phyloP scores from a whole-genome alignment of 2,329 filamentous ascomycete genomes.

The Xylariaceae sp. region DNA sequence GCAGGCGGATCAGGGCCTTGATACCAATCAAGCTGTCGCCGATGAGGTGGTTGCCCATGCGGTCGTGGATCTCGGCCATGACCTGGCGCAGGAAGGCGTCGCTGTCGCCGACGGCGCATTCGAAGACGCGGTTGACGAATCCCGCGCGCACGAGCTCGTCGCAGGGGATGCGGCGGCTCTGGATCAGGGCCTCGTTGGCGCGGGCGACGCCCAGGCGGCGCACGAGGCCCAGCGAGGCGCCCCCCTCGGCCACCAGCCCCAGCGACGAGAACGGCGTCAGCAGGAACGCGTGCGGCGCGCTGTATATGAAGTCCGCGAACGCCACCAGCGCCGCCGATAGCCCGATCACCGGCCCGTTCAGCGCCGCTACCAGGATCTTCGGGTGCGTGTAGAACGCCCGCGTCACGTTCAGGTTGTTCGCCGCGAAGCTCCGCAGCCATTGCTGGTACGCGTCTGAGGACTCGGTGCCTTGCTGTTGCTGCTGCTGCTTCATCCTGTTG shows the following conservation, averaged over 20 bases:
- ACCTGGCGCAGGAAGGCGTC: conserved; percentile 73
- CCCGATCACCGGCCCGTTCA: conserved; percentile 91
- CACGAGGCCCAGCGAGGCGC: conserved; percentile 76
- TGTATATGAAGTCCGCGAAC: conserved; percentile 92
- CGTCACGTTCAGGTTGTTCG: conserved; percentile 87
- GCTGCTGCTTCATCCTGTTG: conserved; percentile 37
- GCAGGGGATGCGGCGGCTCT: conserved; percentile 76
- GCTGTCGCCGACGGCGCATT: conserved; percentile 60
- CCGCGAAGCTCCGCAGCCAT: conserved; percentile 72
- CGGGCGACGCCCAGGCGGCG: conserved; percentile 76
- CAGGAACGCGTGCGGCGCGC: conserved; percentile 77
- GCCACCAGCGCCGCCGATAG: conserved; percentile 82
- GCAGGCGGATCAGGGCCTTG: conserved; percentile 78
- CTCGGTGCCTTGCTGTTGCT: too few species aligned
- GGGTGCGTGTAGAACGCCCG: conserved; percentile 91
- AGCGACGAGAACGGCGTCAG: conserved; percentile 90
- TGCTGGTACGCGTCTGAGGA: conserved; percentile 48
- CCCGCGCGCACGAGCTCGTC: conserved; percentile 75
- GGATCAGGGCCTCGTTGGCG: conserved; percentile 91
- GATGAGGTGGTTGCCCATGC: conserved; percentile 77
- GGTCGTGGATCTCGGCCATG: conserved; percentile 77
- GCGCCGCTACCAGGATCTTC: conserved; percentile 87
- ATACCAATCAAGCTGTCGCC: conserved; percentile 79
- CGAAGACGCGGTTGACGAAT: conserved; percentile 85
- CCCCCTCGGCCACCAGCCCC: conserved; percentile 88